These are phyloP conservation scores for Echeveria elegans DNA, from an alignment of 164 flowering plant genomes.

Conservation along the genomic window DNA sequence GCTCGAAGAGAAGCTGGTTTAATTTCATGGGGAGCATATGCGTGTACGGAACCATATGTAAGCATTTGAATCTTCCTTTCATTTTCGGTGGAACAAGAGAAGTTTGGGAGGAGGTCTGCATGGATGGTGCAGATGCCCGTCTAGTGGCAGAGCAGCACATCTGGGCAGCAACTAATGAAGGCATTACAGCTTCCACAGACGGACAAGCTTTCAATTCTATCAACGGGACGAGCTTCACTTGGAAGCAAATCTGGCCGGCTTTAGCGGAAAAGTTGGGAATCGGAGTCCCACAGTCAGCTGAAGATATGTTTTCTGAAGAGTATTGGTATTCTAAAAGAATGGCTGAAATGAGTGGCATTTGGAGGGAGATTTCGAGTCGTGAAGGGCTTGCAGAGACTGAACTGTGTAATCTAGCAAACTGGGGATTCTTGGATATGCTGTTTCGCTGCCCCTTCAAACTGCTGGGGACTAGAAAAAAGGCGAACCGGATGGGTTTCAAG, in stretches of 20 bases:
- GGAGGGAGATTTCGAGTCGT: conserved; percentile 61
- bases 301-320: conserved; percentile 26
- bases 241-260: conserved; percentile 70
- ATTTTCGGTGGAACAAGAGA: conserved; percentile 63
- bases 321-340: conserved; percentile 29
- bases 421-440: conserved; percentile 56
- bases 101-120: conserved; percentile 64
- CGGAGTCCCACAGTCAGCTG: conserved; percentile 11
- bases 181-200: conserved; percentile 9
- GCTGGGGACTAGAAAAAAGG: conserved; percentile 46
- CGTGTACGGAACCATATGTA: conserved; percentile 67
- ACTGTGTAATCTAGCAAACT: conserved; percentile 70
- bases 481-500: conserved; percentile 34
- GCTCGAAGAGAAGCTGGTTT: conserved; percentile 42
- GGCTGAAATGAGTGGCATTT: conserved; percentile 43
- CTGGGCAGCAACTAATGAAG: conserved; percentile 52
- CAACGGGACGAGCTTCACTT: conserved; percentile 53
- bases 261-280: conserved; percentile 43
- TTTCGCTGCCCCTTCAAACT: conserved; percentile 37
- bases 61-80: conserved; percentile 54
- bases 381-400: conserved; percentile 39
- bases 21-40: conserved; percentile 71
- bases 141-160: conserved; percentile 79
- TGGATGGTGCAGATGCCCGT: conserved; percentile 74
- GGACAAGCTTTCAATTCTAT: conserved; percentile 63